These are phyloP conservation scores for Pseudogymnoascus sp. DNA, from an alignment of 2,329 filamentous ascomycete genomes.

Conservation along the genomic window DNA sequence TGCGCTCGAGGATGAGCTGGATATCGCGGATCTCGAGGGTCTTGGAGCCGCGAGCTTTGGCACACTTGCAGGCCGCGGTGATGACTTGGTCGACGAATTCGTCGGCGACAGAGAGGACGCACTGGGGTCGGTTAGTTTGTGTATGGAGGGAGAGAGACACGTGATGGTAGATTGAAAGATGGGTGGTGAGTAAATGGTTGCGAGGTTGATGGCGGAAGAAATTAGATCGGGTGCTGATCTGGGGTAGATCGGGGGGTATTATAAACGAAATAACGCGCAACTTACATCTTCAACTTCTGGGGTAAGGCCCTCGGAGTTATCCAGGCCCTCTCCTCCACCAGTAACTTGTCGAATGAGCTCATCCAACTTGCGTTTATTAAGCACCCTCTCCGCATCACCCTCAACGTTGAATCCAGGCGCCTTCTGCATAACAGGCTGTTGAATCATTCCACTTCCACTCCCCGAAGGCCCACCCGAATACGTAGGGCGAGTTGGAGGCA, in stretches of 20 bases:
- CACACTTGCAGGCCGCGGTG: conserved; percentile 76
- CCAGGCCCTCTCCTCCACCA: conserved; percentile 64
- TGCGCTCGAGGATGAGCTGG: conserved; percentile 73
- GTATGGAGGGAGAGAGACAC: neutral
- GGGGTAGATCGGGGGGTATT: conserved; percentile 12
- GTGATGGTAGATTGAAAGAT: neutral
- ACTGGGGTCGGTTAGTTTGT: conserved; percentile 40
- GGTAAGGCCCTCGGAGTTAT: conserved; percentile 68
- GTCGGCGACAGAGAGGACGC: conserved; percentile 80
- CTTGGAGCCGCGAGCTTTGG: conserved; percentile 85
- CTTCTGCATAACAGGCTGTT: conserved; percentile 75
- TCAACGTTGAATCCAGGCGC: conserved; percentile 80
- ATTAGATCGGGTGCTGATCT: neutral
- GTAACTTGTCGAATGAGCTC: conserved; percentile 92
- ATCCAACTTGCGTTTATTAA: conserved; percentile 97
- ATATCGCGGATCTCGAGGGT: conserved; percentile 83
- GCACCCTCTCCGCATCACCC: conserved; percentile 80
- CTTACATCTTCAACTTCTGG: conserved; percentile 93
- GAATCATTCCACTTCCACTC: conserved; percentile 72
- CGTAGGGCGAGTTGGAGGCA: conserved; percentile 70
- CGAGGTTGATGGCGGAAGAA: neutral
- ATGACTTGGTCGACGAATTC: conserved; percentile 92
- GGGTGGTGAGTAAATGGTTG: neutral
- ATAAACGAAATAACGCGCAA: conserved; percentile 12
- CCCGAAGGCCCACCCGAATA: conserved; percentile 68